phyloP scores from a whole-genome alignment of 495 filamentous ascomycete genomes.

The Tuber aestivum region DNA sequence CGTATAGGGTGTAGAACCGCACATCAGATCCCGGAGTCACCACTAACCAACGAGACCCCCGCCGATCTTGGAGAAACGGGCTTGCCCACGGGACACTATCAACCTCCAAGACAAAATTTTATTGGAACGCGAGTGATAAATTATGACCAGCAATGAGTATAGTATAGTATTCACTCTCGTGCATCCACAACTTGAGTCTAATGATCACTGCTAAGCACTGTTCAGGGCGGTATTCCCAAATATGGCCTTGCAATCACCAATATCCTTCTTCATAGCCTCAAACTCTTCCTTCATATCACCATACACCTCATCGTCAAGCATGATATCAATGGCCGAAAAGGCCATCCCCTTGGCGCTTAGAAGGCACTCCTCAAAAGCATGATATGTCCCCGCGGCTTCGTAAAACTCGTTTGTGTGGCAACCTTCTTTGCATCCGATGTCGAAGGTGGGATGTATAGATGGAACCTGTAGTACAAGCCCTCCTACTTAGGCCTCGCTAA shows the following conservation, averaged over 20 bases:
- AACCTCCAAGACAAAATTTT: neutral
- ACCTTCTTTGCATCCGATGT: neutral
- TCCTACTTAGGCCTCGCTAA: neutral
- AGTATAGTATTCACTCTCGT: neutral
- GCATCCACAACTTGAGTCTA: neutral
- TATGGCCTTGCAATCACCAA: neutral
- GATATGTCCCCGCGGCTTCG: neutral
- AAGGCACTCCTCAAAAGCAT: neutral
- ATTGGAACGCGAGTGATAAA: neutral
- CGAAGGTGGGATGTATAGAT: neutral
- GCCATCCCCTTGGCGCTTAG: neutral
- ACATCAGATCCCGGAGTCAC: neutral
- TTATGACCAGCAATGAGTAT: neutral
- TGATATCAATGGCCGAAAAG: neutral
- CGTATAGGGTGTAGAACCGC: neutral
- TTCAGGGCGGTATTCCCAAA: neutral
- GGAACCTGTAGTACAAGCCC: neutral
- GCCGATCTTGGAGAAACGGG: neutral
- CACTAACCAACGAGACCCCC: neutral
- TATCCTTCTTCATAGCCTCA: neutral
- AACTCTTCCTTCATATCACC: neutral
- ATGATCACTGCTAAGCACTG: neutral
- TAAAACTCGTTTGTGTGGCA: neutral
- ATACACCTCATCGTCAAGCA: neutral
- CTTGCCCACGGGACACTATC: neutral